Evolutionary conservation across 352 stramenopile genomes (phyloP).

Genomic region (Aphanomyces astaci): DNA sequence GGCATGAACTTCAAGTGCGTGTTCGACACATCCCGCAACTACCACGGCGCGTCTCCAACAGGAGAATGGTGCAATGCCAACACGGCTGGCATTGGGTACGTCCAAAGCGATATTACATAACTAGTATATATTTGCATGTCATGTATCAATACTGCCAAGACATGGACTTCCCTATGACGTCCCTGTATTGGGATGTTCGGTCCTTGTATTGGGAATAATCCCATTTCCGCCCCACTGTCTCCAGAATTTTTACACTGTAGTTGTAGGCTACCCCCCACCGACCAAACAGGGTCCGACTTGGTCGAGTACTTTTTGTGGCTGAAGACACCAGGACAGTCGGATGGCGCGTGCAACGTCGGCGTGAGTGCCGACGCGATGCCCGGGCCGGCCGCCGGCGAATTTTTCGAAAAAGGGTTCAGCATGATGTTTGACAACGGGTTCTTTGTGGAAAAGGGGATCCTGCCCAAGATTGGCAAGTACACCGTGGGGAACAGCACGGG

Average conservation of each 20-base stretch:
- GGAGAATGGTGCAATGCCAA: conserved; percentile 67
- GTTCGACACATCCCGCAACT: conserved; percentile 60
- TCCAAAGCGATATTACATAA: no score
- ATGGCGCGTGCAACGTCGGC: conserved; percentile 44
- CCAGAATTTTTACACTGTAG: background rate
- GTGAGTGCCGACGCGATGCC: conserved; percentile 41
- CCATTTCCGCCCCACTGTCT: background rate
- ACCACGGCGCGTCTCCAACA: conserved; percentile 28
- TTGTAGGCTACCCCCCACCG: conserved; percentile 33
- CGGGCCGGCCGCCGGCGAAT: conserved; percentile 41
- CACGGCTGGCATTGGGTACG: conserved; percentile 42
- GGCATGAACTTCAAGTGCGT: conserved; percentile 44
- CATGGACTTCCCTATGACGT: no score
- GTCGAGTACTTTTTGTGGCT: conserved; percentile 67
- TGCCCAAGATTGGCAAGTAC: conserved; percentile 18
- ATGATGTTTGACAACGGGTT: conserved; percentile 60
- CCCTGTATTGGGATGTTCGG: no score
- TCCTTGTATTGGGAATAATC: background rate
- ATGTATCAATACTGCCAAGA: no score
- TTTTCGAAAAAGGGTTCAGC: conserved; percentile 48
- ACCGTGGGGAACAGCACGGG: background rate
- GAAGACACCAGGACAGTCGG: conserved; percentile 55
- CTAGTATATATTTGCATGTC: no score
- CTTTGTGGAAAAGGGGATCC: conserved; percentile 36
- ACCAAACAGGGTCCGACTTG: conserved; percentile 36